Percentiles rank a stretch among this genome's conserved stretches.
phyloP scores from a whole-genome alignment of 2,329 filamentous ascomycete genomes.

The Karstenula rhodostoma region DNA sequence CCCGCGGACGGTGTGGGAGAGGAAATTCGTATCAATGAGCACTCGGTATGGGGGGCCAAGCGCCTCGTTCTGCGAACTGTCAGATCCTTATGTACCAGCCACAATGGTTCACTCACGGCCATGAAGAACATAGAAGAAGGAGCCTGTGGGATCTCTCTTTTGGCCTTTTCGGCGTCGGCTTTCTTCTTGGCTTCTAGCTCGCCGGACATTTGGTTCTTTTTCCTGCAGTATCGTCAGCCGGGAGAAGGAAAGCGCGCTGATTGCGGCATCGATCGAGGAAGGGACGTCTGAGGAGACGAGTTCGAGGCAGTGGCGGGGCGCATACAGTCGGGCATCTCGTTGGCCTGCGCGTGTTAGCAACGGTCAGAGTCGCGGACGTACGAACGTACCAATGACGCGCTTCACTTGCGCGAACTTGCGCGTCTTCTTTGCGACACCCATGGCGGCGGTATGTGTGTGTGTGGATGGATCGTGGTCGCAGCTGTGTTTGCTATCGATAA shows the following conservation, averaged over 20 bases:
- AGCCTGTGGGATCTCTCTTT: slow-evolving; percentile 82
- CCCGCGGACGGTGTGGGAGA: slow-evolving; percentile 79
- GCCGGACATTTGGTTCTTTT: slow-evolving; percentile 78
- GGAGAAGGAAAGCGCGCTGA: neutral
- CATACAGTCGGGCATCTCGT: slow-evolving; percentile 74
- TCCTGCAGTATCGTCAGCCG: slow-evolving; percentile 45
- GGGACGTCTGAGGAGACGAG: neutral
- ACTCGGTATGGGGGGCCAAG: slow-evolving; percentile 72
- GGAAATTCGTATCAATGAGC: slow-evolving; percentile 44
- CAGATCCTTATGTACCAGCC: neutral
- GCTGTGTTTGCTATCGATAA: neutral
- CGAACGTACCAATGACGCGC: slow-evolving; percentile 71
- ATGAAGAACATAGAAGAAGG: slow-evolving; percentile 65
- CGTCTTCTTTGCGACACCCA: slow-evolving; percentile 90
- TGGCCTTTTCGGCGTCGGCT: slow-evolving; percentile 67
- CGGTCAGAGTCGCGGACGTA: neutral
- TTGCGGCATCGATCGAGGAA: neutral
- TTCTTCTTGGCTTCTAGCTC: slow-evolving; percentile 66
- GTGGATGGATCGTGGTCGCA: slow-evolving; percentile 7
- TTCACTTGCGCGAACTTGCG: slow-evolving; percentile 89
- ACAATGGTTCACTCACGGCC: slow-evolving; percentile 32
- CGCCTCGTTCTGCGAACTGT: neutral
- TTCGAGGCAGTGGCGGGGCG: slow-evolving; percentile 21
- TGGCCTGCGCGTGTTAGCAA: slow-evolving; percentile 51
- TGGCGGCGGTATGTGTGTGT: slow-evolving; percentile 52